phyloP scores from a whole-genome alignment of 768 basidiomycete genomes.

The Suillus fuscotomentosus region DNA sequence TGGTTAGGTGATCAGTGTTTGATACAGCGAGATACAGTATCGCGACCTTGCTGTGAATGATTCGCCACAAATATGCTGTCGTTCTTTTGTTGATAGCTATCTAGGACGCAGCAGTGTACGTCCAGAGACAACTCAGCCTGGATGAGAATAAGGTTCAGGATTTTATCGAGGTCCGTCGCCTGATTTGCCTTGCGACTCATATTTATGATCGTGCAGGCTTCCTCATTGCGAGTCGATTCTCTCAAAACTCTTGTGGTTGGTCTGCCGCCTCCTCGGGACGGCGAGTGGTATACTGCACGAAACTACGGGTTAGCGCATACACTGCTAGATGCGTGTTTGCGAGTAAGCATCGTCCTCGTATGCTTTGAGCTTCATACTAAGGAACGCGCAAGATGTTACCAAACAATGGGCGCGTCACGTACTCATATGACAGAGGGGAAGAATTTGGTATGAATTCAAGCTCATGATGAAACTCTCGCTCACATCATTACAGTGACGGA shows the following conservation, averaged over 20 bases:
- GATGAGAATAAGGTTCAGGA: conserved; percentile 42
- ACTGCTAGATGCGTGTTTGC: conserved; percentile 34
- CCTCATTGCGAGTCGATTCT: conserved; percentile 40
- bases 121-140: conserved; percentile 41
- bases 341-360: conserved; percentile 20
- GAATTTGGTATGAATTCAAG: conserved; percentile 18
- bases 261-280: conserved; percentile 38
- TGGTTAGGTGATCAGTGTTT: neutral
- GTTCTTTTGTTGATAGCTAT: neutral
- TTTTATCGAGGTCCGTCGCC: conserved; percentile 39
- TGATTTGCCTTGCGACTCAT: neutral
- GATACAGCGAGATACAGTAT: conserved; percentile 29
- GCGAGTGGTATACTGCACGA: conserved; percentile 33
- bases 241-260: conserved; percentile 43
- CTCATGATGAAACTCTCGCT: neutral
- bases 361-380: neutral
- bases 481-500: conserved; percentile 25
- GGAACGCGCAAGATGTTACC: conserved; percentile 38
- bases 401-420: conserved; percentile 33
- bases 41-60: conserved; percentile 37
- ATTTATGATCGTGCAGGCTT: conserved; percentile 27
- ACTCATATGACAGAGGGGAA: conserved; percentile 22
- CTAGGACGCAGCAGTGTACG: conserved; percentile 44
- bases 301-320: conserved; percentile 46
- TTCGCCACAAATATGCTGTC: neutral